Evolutionary conservation across 2,329 filamentous ascomycete species (phyloP).

Genomic region (Phialocephala subalpina): DNA sequence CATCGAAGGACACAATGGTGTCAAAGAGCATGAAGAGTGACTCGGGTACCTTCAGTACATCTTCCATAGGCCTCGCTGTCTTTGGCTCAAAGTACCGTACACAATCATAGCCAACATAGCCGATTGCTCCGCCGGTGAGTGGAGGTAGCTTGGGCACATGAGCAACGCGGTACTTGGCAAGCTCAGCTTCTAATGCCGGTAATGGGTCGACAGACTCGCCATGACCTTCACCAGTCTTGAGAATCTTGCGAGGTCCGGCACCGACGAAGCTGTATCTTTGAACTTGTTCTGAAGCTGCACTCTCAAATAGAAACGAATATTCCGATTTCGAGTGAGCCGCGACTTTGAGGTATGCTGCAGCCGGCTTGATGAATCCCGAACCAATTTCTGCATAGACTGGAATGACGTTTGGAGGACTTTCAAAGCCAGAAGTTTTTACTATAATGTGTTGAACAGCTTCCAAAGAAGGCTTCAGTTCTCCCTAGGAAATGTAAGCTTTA

Average conservation of each 20-base stretch:
- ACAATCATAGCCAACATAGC: slow-evolving; percentile 97
- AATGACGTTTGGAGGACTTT: slow-evolving; percentile 75
- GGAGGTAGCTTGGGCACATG: slow-evolving; percentile 87
- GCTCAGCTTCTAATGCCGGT: slow-evolving; percentile 80
- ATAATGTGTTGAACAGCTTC: slow-evolving; percentile 66
- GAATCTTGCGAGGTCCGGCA: slow-evolving; percentile 78
- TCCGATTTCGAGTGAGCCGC: slow-evolving; percentile 77
- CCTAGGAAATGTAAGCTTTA: slow-evolving; percentile 46
- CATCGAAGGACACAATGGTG: slow-evolving; percentile 92
- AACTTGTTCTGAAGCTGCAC: slow-evolving; percentile 91
- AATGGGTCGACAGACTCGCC: slow-evolving; percentile 86
- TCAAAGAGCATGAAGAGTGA: slow-evolving; percentile 97
- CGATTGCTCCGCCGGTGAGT: slow-evolving; percentile 90
- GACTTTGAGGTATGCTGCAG: slow-evolving; percentile 93
- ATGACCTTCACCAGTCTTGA: slow-evolving; percentile 89
- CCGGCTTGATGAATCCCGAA: slow-evolving; percentile 92
- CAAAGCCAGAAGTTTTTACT: slow-evolving; percentile 55
- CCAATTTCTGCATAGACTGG: slow-evolving; percentile 86
- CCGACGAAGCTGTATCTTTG: slow-evolving; percentile 96
- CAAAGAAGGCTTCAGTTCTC: slow-evolving; percentile 65
- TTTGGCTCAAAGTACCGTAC: slow-evolving; percentile 98
- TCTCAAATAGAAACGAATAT: slow-evolving; percentile 95
- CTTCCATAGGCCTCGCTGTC: slow-evolving; percentile 88
- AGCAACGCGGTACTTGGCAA: slow-evolving; percentile 80
- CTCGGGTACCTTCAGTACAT: slow-evolving; percentile 89